Evolutionary conservation across 2,329 filamentous ascomycete species (phyloP), one percentile per base, ranked within the genome.

Genomic region (Fusarium miscanthi): DNA sequence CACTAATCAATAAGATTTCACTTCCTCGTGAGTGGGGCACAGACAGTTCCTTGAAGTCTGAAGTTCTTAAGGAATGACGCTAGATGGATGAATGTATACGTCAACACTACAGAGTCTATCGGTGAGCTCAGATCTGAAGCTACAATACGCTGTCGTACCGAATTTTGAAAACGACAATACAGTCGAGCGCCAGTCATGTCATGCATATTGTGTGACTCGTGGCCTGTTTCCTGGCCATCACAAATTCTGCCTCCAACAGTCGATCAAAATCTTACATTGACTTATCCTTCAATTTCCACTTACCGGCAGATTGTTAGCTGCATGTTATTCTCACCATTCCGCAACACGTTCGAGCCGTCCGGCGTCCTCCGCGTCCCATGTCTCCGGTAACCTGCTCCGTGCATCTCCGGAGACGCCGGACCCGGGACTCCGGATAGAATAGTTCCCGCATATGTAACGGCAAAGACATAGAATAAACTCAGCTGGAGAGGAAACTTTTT

Each of bases 71-170:
- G 52, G 56, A 69, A 76, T 77, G 75, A 77, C 75, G 75, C 70
- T 68, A 76, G 65, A 75, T 45, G 25, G 25, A 66, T 63, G 60
- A 58, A 61, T 67, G 52, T 69, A 74, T 73, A 75, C 75, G 69
- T 76, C 75, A 76, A 68, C 54, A 35, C 33, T n/a, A 53, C 49
- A 53, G 33, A 35, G 48, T 6, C 16, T 30, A 23, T 23, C 17
- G 38, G 49, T 41, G 46, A 53, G 53, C 45, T 52, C 35, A 65
- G 42, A 45, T 27, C 48, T 31, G 51, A 69, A 63, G 66, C 49
- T 59, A 52, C 52, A 54, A 40, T 59, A 37, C 23, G 17, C 41
- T 33, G 23, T 43, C 38, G 16, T 33, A 17, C 35, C 21, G 31
- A 31, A 35, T 21, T 58, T 37, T 33, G 62, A 46, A 56, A 56